Conservation (phyloP, 768 basidiomycete species). For the Zangia roseola region DNA sequence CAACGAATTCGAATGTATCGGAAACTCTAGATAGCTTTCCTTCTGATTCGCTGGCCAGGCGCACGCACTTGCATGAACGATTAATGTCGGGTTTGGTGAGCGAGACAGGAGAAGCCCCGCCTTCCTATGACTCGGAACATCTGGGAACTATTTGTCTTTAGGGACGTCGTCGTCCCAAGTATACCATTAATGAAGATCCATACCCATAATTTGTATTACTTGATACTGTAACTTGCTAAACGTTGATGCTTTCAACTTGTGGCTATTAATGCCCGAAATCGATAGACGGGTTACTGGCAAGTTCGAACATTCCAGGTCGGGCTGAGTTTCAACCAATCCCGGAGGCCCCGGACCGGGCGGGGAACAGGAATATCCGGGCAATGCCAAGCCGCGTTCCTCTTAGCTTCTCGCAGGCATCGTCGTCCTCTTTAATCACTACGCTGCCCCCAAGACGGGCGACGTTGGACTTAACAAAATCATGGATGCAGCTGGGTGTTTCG, state of each 20-base stretch:
- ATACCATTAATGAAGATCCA: neutral
- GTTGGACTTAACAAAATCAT: slow-evolving; percentile 20
- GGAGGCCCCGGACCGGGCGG: too few relatives aligned
- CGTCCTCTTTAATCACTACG: slow-evolving; percentile 17
- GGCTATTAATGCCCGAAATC: too few relatives aligned
- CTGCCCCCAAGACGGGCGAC: slow-evolving; percentile 16
- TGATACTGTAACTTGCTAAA: too few relatives aligned
- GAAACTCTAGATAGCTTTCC: neutral
- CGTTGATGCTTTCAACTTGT: too few relatives aligned
- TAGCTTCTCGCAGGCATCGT: slow-evolving; percentile 21
- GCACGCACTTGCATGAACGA: slow-evolving; percentile 65
- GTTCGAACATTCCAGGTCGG: too few relatives aligned
- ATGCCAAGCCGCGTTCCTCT: slow-evolving; percentile 2
- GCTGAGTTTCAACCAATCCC: too few relatives aligned
- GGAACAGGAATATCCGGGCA: too few relatives aligned
- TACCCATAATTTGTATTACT: neutral
- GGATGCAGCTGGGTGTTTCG: slow-evolving; percentile 16
- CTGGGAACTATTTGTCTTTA: neutral
- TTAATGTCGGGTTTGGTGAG: slow-evolving; percentile 82
- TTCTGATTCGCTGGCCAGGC: slow-evolving; percentile 39
- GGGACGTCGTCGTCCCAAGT: neutral
- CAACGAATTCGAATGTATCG: slow-evolving; percentile 31
- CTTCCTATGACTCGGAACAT: slow-evolving; percentile 39
- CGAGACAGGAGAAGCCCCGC: slow-evolving; percentile 81
- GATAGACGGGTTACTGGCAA: too few relatives aligned